Evolutionary conservation across 306 rosid species (phyloP).

Genomic region (Vigna trinervia): DNA sequence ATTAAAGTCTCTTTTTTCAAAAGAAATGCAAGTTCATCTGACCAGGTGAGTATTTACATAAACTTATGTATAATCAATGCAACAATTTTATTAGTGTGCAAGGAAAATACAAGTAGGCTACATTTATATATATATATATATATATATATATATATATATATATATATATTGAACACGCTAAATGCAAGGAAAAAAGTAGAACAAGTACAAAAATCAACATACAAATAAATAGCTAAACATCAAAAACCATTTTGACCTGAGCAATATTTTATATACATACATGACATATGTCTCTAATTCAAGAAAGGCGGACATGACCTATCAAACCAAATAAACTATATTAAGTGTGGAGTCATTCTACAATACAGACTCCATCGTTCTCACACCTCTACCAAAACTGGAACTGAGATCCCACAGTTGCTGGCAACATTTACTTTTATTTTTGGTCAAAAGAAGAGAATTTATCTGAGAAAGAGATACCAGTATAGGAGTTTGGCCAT

Average conservation of each 20-base stretch:
- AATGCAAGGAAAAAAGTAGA: slow-evolving; percentile 1
- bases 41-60: slow-evolving; percentile 16
- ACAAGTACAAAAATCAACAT: slow-evolving; percentile 3
- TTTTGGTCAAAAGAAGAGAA: neutral
- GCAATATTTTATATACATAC: neutral
- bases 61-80: slow-evolving; percentile 10
- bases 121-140: neutral
- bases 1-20: slow-evolving; percentile 36
- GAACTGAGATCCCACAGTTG: neutral
- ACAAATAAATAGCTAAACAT: slow-evolving; percentile 6
- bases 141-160: neutral
- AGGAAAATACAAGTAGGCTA: slow-evolving; percentile 29
- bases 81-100: neutral
- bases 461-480: neutral
- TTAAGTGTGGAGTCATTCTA: too few relatives aligned
- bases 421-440: neutral
- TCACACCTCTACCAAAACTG: neutral
- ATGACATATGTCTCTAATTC: neutral
- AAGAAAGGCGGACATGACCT: neutral
- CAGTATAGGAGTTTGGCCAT: too few relatives aligned
- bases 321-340: slow-evolving; percentile 4
- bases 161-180: slow-evolving; percentile 1
- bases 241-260: neutral
- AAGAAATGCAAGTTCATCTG: slow-evolving; percentile 22
- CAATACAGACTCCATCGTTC: neutral